Percentiles rank a stretch among this genome's conserved stretches.
Evolutionary conservation across 208 protist species (phyloP).

Genomic region (Phytomonas serpens): DNA sequence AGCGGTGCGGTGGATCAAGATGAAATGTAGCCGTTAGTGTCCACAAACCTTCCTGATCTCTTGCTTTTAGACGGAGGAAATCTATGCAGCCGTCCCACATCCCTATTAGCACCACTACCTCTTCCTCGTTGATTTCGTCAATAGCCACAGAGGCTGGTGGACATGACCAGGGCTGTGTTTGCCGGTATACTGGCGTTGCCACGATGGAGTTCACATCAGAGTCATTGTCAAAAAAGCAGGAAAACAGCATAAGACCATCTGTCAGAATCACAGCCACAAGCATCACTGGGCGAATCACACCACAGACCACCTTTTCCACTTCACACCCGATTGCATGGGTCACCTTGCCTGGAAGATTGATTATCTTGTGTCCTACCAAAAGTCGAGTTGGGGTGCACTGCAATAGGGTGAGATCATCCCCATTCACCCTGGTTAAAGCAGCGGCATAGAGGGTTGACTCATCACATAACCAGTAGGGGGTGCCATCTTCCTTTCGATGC

Average conservation of each 20-base stretch:
- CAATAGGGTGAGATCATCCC: slow-evolving; percentile 7
- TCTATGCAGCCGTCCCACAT: background rate
- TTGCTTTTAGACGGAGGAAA: background rate
- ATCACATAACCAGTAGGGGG: background rate
- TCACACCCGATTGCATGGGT: slow-evolving; percentile 11
- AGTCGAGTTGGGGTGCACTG: slow-evolving; percentile 21
- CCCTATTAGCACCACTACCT: background rate
- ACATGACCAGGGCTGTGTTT: background rate
- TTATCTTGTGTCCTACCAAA: slow-evolving; percentile 3
- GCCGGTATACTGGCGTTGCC: background rate
- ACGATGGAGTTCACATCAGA: background rate
- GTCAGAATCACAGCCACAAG: background rate
- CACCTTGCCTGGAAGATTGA: slow-evolving; percentile 9
- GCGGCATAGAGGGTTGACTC: slow-evolving; percentile 19
- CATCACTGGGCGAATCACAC: background rate
- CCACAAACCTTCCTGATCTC: background rate
- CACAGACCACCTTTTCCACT: background rate
- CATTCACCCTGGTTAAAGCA: background rate
- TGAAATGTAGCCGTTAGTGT: background rate
- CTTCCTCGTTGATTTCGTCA: background rate
- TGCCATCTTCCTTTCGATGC: background rate
- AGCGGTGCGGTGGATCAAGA: background rate
- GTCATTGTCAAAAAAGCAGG: background rate
- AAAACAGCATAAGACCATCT: background rate
- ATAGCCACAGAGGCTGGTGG: background rate